phyloP scores from a whole-genome alignment of 2,329 filamentous ascomycete genomes.

The Beauveria scarabaeidicola region DNA sequence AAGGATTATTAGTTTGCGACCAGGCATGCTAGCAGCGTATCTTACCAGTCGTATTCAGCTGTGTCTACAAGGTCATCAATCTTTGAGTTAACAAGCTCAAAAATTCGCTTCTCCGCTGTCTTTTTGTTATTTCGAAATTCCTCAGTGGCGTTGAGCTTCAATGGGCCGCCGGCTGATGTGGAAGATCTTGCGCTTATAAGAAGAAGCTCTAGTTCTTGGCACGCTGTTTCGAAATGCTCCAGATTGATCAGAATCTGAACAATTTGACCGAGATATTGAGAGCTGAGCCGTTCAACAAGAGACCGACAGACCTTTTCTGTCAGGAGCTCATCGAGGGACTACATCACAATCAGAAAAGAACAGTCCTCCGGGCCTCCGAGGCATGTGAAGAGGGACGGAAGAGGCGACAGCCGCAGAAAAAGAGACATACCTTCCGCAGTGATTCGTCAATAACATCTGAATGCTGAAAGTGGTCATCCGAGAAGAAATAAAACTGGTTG shows the following conservation, averaged over 20 bases:
- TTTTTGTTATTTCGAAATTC: slow-evolving; percentile 88
- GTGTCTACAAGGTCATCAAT: slow-evolving; percentile 97
- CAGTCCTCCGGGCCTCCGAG: too few relatives aligned
- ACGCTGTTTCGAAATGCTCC: slow-evolving; percentile 93
- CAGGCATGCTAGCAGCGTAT: background rate
- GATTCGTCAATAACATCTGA: slow-evolving; percentile 86
- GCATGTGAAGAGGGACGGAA: background rate
- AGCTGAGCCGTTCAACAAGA: slow-evolving; percentile 77
- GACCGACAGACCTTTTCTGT: slow-evolving; percentile 86
- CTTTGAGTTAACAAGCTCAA: slow-evolving; percentile 96
- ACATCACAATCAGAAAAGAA: background rate
- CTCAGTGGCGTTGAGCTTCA: slow-evolving; percentile 74
- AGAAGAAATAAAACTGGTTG: slow-evolving; percentile 97
- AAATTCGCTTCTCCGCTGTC: slow-evolving; percentile 92
- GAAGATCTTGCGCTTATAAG: slow-evolving; percentile 79
- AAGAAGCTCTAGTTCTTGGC: slow-evolving; percentile 77
- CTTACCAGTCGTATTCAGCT: slow-evolving; percentile 88
- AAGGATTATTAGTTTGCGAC: slow-evolving; percentile 14
- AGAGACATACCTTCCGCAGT: slow-evolving; percentile 55
- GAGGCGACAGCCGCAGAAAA: background rate
- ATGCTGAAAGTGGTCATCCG: slow-evolving; percentile 90
- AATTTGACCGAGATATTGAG: slow-evolving; percentile 93
- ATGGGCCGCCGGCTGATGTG: slow-evolving; percentile 68
- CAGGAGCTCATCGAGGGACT: slow-evolving; percentile 92
- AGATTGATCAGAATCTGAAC: slow-evolving; percentile 97